A percentile compares a stretch with the other conserved stretches of the same genome.
phyloP scores from a whole-genome alignment of 495 filamentous ascomycete genomes.

The Beverwykella pulmonaria region DNA sequence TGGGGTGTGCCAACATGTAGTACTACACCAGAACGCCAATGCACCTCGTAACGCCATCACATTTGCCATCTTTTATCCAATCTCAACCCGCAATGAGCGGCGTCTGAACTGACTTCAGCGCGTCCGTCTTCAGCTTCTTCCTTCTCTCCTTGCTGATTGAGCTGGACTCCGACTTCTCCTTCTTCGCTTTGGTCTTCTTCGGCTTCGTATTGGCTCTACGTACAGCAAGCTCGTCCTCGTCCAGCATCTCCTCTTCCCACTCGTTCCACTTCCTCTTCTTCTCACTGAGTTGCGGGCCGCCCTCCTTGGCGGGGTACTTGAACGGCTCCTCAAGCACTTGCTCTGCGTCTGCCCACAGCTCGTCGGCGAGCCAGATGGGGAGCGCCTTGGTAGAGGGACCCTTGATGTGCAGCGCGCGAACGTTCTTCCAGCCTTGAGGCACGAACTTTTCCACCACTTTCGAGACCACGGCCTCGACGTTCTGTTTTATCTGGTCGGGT shows the following conservation, averaged over 20 bases:
- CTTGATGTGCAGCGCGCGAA: slow-evolving; percentile 85
- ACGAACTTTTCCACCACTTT: slow-evolving; percentile 75
- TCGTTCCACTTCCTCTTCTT: slow-evolving; percentile 45
- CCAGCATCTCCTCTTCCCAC: slow-evolving; percentile 39
- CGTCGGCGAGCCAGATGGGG: slow-evolving; percentile 87
- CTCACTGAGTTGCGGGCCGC: slow-evolving; percentile 46
- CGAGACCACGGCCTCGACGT: slow-evolving; percentile 70
- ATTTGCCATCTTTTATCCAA: neutral
- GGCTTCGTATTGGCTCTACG: slow-evolving; percentile 38
- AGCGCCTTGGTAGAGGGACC: slow-evolving; percentile 80
- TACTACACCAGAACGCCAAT: neutral
- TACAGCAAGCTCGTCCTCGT: slow-evolving; percentile 50
- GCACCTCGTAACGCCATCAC: neutral
- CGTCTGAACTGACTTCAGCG: slow-evolving; percentile 40
- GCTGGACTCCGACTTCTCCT: slow-evolving; percentile 42
- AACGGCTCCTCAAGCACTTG: slow-evolving; percentile 70
- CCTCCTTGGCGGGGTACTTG: slow-evolving; percentile 33
- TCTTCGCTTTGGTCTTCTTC: slow-evolving; percentile 56
- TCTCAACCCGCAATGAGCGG: slow-evolving; percentile 32
- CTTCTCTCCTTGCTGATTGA: slow-evolving; percentile 50
- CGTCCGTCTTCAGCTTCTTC: slow-evolving; percentile 54
- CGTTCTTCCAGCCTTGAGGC: slow-evolving; percentile 79
- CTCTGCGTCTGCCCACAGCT: slow-evolving; percentile 82
- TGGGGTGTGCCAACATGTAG: too few relatives aligned
- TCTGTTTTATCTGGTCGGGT: slow-evolving; percentile 74